Base-by-base conservation (phyloP, 768 basidiomycete species). In the Cystofilobasidium ferigula region DNA sequence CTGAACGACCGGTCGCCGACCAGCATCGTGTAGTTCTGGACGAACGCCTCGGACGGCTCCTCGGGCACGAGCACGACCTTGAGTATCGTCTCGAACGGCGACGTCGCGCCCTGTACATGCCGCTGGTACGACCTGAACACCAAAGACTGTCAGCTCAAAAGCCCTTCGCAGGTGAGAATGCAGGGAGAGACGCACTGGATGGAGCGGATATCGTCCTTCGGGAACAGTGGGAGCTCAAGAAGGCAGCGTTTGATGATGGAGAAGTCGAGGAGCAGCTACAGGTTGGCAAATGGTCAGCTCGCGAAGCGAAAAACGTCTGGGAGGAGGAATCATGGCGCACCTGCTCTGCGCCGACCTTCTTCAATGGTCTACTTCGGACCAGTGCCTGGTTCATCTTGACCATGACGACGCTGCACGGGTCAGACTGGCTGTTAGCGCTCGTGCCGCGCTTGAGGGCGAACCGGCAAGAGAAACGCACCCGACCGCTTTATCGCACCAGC, bases 301-400 rank as follows among this genome's bases (percentile, higher is more conserved):
- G 9, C 14, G 24, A 30, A 30, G 38, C 22, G 4, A 40, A 43
- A 28, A 3, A 32, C 5, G 30, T 18, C 22, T 28, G 2, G 10
- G 12, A 20, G 7, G 30, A 28, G 43, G 12, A 56, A 30, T 8
- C 7, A 24, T 43, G 14, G 58, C 77, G 51, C 60, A 87, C 88
- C 82, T 98, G 94, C 76, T 99, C 94, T 5, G 94, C 94, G 8
- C 94, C 93, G 38, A 88, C 87, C 75, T 94, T 91, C 73, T 85
- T 84, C 70, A 99, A 77, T 6, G 95, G 95, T 47, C 92, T 80
- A 74, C 91, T 93, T 75, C 85, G 85, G 24, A 98, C 91, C 38
- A 97, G 79, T 0, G 87, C 82, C 71, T 88, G 87, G 0, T 90
- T 95, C 71, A 98, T 97, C 64, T 88, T 87, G 38, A 85, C 84